A percentile compares a stretch with the other conserved stretches of the same genome.
phyloP scores from a whole-genome alignment of 495 filamentous ascomycete species.

The Podospora pseudoanserina region DNA sequence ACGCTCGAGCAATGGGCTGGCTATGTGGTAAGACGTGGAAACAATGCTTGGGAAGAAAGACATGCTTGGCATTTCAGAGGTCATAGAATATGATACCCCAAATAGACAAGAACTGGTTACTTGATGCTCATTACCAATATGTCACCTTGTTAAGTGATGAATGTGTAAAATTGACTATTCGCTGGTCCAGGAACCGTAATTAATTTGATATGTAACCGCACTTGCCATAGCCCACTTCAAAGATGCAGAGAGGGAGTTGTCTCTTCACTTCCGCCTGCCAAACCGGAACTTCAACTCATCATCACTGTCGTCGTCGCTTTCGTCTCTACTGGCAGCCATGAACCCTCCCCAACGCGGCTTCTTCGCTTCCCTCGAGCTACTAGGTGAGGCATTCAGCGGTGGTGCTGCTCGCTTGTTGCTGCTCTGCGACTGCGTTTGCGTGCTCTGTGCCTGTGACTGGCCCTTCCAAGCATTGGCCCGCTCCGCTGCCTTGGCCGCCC shows the following conservation, averaged over 20 bases:
- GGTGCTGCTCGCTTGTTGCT: constrained; percentile 27
- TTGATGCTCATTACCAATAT: not conserved
- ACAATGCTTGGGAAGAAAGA: not conserved
- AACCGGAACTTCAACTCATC: constrained; percentile 54
- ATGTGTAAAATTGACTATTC: not conserved
- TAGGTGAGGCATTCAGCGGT: constrained; percentile 19
- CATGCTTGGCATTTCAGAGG: not conserved
- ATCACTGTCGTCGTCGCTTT: constrained; percentile 45
- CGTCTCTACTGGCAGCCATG: constrained; percentile 34
- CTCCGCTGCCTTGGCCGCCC: constrained; percentile 33
- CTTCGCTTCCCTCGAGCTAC: constrained; percentile 39
- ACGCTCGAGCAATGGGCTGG: too few species aligned
- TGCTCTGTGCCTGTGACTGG: constrained; percentile 25
- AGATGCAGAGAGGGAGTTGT: not conserved
- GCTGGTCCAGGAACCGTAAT: not conserved
- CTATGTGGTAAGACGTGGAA: not conserved
- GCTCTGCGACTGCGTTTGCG: constrained; percentile 32
- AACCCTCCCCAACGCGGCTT: constrained; percentile 34
- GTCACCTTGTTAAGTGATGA: not conserved
- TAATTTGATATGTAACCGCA: not conserved
- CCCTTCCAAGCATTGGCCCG: constrained; percentile 23
- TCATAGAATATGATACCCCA: constrained; percentile 27
- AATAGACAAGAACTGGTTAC: constrained; percentile 15
- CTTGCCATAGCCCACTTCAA: not conserved
- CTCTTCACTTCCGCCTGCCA: constrained; percentile 28